phyloP scores from a whole-genome alignment of 2,329 filamentous ascomycete genomes.

The Xylariaceae sp. region DNA sequence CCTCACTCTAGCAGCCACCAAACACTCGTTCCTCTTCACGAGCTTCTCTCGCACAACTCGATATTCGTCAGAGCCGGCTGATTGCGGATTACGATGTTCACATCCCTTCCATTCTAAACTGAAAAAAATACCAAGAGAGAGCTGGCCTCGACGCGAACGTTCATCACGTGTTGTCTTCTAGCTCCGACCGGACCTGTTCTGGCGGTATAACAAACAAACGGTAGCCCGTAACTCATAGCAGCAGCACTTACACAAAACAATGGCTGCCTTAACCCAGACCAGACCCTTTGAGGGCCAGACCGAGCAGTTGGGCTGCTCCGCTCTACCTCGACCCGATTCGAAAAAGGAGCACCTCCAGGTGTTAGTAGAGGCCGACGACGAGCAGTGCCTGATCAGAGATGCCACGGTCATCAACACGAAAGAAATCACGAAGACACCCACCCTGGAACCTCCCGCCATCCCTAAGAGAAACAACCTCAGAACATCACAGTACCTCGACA shows the following conservation, averaged over 20 bases:
- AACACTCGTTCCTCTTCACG: slow-evolving; percentile 1
- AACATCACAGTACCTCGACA: background rate
- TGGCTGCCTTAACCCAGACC: slow-evolving; percentile 13
- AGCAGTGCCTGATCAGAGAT: slow-evolving; percentile 28
- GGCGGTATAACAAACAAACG: slow-evolving; percentile 2
- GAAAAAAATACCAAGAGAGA: slow-evolving; percentile 13
- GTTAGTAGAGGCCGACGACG: slow-evolving; percentile 28
- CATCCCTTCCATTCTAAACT: slow-evolving; percentile 15
- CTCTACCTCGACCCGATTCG: slow-evolving; percentile 14
- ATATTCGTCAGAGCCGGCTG: slow-evolving; percentile 11
- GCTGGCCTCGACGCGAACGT: slow-evolving; percentile 21
- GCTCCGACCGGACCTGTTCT: slow-evolving; percentile 8
- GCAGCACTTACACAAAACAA: slow-evolving; percentile 2
- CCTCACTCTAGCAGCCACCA: slow-evolving; percentile 10
- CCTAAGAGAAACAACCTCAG: slow-evolving; percentile 38
- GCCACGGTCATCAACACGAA: slow-evolving; percentile 27
- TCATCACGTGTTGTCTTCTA: slow-evolving; percentile 21
- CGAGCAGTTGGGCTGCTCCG: background rate
- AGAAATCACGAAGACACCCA: slow-evolving; percentile 23
- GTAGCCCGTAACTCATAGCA: slow-evolving; percentile 6
- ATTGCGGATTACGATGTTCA: slow-evolving; percentile 17
- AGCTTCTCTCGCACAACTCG: slow-evolving; percentile 7
- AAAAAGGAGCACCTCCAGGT: slow-evolving; percentile 26
- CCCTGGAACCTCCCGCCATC: slow-evolving; percentile 39
- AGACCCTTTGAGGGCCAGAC: slow-evolving; percentile 7